Conservation (phyloP, 768 basidiomycete species). For the Calocera cornea region DNA sequence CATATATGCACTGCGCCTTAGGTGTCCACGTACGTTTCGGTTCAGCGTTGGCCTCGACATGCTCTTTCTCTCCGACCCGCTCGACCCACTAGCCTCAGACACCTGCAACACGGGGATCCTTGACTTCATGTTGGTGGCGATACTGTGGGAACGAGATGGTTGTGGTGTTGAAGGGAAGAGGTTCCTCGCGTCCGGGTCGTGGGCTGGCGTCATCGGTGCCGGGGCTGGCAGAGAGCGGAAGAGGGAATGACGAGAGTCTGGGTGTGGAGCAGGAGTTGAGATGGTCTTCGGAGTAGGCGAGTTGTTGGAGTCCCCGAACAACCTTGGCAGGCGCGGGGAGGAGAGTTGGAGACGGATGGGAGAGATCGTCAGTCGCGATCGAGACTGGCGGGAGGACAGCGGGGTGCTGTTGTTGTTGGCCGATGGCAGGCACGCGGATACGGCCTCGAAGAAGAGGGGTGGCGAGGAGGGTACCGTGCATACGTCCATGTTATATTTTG, state of each 20-base stretch:
- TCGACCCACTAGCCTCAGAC: not conserved
- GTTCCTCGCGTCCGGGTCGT: slow-evolving; percentile 3
- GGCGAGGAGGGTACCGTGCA: slow-evolving; percentile 1
- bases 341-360: slow-evolving; percentile 3
- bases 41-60: not conserved
- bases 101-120: not conserved
- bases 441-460: not conserved
- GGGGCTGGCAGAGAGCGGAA: not conserved
- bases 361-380: slow-evolving; percentile 3
- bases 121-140: not conserved
- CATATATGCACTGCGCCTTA: not conserved
- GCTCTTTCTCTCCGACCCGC: not conserved
- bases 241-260: not conserved
- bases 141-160: not conserved
- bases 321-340: not conserved
- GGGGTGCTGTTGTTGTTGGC: slow-evolving; percentile 1
- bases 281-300: not conserved
- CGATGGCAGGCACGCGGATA: not conserved
- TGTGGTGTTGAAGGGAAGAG: slow-evolving; percentile 2
- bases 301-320: not conserved
- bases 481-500: slow-evolving; percentile 5
- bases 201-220: not conserved
- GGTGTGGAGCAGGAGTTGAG: not conserved
- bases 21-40: not conserved
- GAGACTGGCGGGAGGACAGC: slow-evolving; percentile 3